Evolutionary conservation across 1,284 basidiomycete genomes (phyloP).

Genomic region (Porodaedalea pini): DNA sequence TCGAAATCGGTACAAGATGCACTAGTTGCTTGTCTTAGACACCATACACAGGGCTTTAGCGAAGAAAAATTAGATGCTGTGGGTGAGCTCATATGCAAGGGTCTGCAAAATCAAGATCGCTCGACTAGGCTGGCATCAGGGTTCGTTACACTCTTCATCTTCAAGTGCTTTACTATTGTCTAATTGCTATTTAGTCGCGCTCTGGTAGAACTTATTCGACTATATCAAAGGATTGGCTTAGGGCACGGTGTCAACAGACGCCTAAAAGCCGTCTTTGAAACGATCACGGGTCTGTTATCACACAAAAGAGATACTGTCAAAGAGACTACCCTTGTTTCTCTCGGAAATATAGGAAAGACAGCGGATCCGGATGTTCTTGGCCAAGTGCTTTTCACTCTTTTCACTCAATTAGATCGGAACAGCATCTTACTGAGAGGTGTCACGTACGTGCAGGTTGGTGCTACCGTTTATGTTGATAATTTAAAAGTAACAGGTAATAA

Average conservation of each 20-base stretch:
- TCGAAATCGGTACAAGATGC: conserved; percentile 44
- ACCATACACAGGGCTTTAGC: conserved; percentile 38
- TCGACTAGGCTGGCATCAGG: conserved; percentile 63
- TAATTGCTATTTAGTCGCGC: conserved; percentile 34
- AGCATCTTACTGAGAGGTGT: conserved; percentile 68
- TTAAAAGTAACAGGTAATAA: conserved; percentile 12
- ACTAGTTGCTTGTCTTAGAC: conserved; percentile 44
- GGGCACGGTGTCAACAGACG: conserved; percentile 30
- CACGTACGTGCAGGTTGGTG: conserved; percentile 65
- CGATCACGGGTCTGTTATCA: conserved; percentile 48
- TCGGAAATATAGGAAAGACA: conserved; percentile 61
- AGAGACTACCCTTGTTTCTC: conserved; percentile 59
- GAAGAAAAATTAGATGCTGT: conserved; percentile 37
- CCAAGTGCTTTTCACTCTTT: conserved; percentile 59
- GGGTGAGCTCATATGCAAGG: conserved; percentile 40
- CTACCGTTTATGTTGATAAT: not conserved
- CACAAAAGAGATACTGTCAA: conserved; percentile 41
- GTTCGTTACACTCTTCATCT: conserved; percentile 38
- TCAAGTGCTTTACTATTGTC: conserved; percentile 4
- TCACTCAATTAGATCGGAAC: conserved; percentile 64
- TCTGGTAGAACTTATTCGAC: conserved; percentile 45
- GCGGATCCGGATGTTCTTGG: conserved; percentile 52
- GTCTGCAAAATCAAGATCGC: conserved; percentile 52
- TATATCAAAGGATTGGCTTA: conserved; percentile 33
- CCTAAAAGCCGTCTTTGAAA: conserved; percentile 44